Base-by-base conservation (phyloP, 1,139 yeast species). In the Saccharomyces hybrid region DNA sequence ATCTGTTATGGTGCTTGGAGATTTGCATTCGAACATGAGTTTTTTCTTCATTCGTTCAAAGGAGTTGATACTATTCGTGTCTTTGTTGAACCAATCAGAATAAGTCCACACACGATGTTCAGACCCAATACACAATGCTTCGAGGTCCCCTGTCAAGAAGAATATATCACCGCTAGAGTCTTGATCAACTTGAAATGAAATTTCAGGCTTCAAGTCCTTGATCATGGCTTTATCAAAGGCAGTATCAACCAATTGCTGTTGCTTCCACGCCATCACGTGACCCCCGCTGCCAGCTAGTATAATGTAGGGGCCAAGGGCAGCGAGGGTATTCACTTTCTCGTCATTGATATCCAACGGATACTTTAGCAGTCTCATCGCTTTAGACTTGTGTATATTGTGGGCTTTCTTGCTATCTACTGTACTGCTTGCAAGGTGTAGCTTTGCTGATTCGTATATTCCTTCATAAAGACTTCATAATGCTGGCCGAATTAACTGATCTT, bases 211-310 rank as follows among this genome's bases (percentile, higher is more conserved):
- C 51, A 67, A 54, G 28, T 60, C 62, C 47, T 57, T 58, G 14
- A 64, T 61, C 31, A 63, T 56, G 9, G 56, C 47, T 47, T 58
- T 63, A 51, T 67, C 68, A 49, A 61, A 60, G 1, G 74, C 71
- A 2, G 71, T 65, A 7, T 68, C 67, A 8, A 65, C 54, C 31
- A 78, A 60, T 28, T 57, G 53, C 16, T 56, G 8, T 56, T 55
- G 49, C 73, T 74, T 61, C 81, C 83, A 55, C 60, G 69, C 48
- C 78, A 80, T 14, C 73, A 75, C 16, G 80, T 73, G 48, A 74
- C 71, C 54, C 59, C 52, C 56, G 26, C 58, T 54, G 19, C 61
- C 61, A 6, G 59, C 56, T n/a, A 64, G 24, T 11, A 65, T 27
- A 29, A 64, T 55, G 32, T 55, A 51, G n/a, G 55, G 52, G 14